Base-by-base conservation (phyloP, 495 filamentous ascomycete species). In the Evansstolkia leycettana region DNA sequence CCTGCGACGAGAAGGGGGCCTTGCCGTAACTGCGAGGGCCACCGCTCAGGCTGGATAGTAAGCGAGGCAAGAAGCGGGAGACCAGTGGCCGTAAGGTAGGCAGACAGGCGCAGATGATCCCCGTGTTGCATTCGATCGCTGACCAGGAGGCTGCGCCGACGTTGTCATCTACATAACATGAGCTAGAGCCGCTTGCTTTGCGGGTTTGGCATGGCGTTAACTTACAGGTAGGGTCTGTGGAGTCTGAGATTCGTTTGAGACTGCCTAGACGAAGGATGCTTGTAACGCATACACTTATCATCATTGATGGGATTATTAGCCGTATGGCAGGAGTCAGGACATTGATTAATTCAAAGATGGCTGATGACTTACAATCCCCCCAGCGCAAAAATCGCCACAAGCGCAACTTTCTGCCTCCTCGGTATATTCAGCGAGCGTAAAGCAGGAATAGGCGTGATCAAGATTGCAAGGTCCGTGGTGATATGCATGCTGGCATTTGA, bases 81-180 rank as follows among this genome's bases (percentile, higher is more conserved):
- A 85, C 65, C 10, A 94, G 64, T 4, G 88, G 87, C 42, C 90
- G 92, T 18, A 94, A 60, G 1, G 80, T 89, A 7, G 88, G 88
- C 11, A 93, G 74, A 47, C 84, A 94, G 34, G 80, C 86, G 46
- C 83, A 89, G 41, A 87, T 79, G 45, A 94, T 90, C n/a, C 84
- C 76, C 0, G 65, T 67, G 50, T 93, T 87, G 55, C 90, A 85
- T 62, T 94, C 88, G 36, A 95, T 70, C n/a, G 81, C 80, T 19
- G 82, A 87, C 86, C 86, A 95, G 38, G 65, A 68, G 0, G 72
- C 73, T 1, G 68, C 64, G 31, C 65, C 63, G 28, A 76, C 65
- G 46, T 73, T 75, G 41, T 77, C 67, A 48, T 61, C 63, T 66
- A 29, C 28, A 30, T 5, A 6, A 4, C 20, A 23, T 4, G 4